Evolutionary conservation across 345 rosid species (phyloP), one percentile per base, ranked within the genome.

Genomic region (Salix purpurea): DNA sequence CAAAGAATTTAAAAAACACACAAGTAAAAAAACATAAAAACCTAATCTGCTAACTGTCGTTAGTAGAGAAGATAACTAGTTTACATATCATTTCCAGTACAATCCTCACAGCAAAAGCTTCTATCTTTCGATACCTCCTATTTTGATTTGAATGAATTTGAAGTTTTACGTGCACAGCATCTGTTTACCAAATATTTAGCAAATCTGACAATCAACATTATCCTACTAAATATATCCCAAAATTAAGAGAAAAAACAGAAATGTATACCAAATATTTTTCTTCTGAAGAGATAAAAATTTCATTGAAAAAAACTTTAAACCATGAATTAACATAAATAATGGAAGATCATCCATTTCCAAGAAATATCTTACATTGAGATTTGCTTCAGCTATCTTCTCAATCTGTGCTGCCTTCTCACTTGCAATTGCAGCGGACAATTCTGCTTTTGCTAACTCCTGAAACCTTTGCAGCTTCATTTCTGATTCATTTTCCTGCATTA

Each of bases 341-440:
- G 62, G 42, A 32, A 56, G 74, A 65, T 30, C 80, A 60, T 37
- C 6, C 48, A 12, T 48, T 60, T 24, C 40, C 28, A 68, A 6
- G 21, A 65, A 5, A 24, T 32, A 74, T 78, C 90, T 86, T 89
- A 96, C 99, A 84, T 94, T 81, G 74, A 96, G 94, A 89, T 96
- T 85, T 72, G 94, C 97, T 73, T 96, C 99, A 23, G 91, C 92
- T 86, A 91, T 86, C 84, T 87, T 94, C 76, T 96, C 93, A 77
- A 92, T 88, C 70, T 88, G 97, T 69, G 92, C 83, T 69, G 94
- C 94, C 88, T 94, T 96, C 88, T 94, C 99, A 67, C 74, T 86
- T 50, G 90, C 86, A 75, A 92, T 81, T 78, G 88, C 84, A 72
- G 98, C 88, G 81, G 88, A 84, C 83, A 88, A 72, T 86, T 96